Base-by-base conservation (phyloP, 768 basidiomycete genomes). In the Pleurotus salmoneostramineus region DNA sequence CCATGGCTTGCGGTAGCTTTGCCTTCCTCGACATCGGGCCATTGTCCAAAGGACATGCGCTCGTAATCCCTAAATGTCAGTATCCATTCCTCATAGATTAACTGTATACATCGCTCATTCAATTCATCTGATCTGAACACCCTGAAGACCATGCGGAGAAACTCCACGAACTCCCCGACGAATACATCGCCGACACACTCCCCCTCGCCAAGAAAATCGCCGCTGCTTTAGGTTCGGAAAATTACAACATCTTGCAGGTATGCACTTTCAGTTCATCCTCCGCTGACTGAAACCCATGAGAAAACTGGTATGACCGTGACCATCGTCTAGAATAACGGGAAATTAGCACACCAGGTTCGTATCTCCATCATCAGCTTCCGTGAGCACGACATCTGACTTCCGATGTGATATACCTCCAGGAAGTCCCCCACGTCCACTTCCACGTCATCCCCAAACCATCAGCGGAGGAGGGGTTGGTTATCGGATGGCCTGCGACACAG, bases 11-110 rank as follows among this genome's bases (percentile, higher is more conserved):
- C 32, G 44, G 32, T 66, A 93, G 91, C 11, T 89, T 76, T 67
- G 85, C 96, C 0, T 98, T 99, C 77, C 83, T 99, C 62, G 97
- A 98, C 64, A 91, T 99, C 61, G 87, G 87, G 1, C 95, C 96
- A 6, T 74, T 98, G 21, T 80, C 93, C n/a, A 86, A 82, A 65
- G 96, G 96, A 3, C 94, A 99, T 72, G 84, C 92, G 10, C 81
- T 98, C 36, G 77, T 98, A 55, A 92, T 99, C 61, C 96, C 96
- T 3, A 99, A 98, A 78, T 87, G 95, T 96, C 58, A 70, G 71
- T 59, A 45, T 35, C 17, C 15, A 11, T 50, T 50, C 17, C 5
- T 8, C 37, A n/a, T n/a, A 8, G 37, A 40, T 40, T n/a, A 40
- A 37, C 11, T 35, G 32, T 12, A 15, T 4, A 31, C 48, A 40